Evolutionary conservation across 192 early-diverging fungal species (phyloP).

Genomic region (Backusella australiensis): DNA sequence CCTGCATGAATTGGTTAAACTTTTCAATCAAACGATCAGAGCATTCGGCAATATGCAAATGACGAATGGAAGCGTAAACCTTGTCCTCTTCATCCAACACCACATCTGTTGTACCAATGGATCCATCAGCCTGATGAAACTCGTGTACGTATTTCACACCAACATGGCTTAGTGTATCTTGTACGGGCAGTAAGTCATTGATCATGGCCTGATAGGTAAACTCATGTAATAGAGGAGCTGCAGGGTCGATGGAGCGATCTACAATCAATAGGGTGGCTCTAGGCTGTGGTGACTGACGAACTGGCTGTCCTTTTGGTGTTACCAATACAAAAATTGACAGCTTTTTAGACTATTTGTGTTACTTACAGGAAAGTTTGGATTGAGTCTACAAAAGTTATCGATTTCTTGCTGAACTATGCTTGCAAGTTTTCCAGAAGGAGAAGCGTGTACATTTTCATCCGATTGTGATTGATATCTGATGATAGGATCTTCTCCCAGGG

Average conservation of each 20-base stretch:
- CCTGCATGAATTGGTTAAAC: slow-evolving; percentile 75
- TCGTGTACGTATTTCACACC: slow-evolving; percentile 63
- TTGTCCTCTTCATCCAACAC: slow-evolving; percentile 76
- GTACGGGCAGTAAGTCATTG: slow-evolving; percentile 78
- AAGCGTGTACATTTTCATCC: slow-evolving; percentile 46
- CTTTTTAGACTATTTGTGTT: neutral
- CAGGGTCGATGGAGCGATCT: slow-evolving; percentile 88
- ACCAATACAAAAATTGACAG: neutral
- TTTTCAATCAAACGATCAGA: slow-evolving; percentile 64
- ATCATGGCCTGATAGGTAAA: slow-evolving; percentile 99
- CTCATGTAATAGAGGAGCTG: slow-evolving; percentile 92
- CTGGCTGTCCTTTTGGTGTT: slow-evolving; percentile 24
- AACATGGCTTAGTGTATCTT: slow-evolving; percentile 31
- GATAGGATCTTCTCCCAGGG: slow-evolving; percentile 88
- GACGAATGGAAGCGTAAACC: slow-evolving; percentile 73
- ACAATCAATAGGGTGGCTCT: slow-evolving; percentile 85
- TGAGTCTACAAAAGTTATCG: slow-evolving; percentile 68
- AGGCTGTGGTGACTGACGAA: slow-evolving; percentile 41
- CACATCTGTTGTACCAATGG: slow-evolving; percentile 42
- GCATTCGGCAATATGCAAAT: slow-evolving; percentile 82
- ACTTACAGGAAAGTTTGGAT: slow-evolving; percentile 60
- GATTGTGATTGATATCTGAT: slow-evolving; percentile 86
- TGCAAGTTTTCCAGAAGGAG: slow-evolving; percentile 70
- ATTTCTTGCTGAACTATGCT: slow-evolving; percentile 79
- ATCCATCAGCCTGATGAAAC: slow-evolving; percentile 40